Evolutionary conservation across 441 rosid species (phyloP), one percentile per base, ranked within the genome.

Genomic region (Euphorbia celastroides): DNA sequence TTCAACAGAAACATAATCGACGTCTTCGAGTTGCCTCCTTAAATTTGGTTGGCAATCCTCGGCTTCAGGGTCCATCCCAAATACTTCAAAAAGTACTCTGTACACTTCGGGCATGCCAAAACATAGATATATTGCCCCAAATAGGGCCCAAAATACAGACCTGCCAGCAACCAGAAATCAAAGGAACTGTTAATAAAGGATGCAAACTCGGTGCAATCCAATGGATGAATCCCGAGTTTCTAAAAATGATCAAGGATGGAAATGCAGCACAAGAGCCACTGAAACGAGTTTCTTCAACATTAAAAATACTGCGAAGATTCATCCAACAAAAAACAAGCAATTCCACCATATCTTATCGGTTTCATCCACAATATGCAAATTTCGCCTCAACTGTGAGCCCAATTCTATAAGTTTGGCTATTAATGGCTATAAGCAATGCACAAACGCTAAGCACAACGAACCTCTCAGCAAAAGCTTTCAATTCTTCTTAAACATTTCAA

Each of bases 101-200:
- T 89, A 93, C 52, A 93, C 99, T 81, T 93, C 97, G 17, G 97
- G 99, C 92, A 93, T 82, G 58, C 97, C 99, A 74, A 85, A 93
- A 65, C 97, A 89, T 44, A 93, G 70, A 77, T 91, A 93, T 74
- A 91, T 93, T 27, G 97, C 97, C 69, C 97, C 99, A 76, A 89
- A 89, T 77, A 91, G 67, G 51, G 99, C 99, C 93, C 92, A 91
- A 72, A 93, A 93, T 57, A 88, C 96, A 58, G 96, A 86, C 82
- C 97, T 89, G 79, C 28, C 65, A 75, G 70, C 5, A 72, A 60
- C 36, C 64, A 75, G 27, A 66, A 16, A 42, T 30, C 69, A 46
- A 68, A 61, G 19, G 54, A 30, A 5, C 16, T 14, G 2, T 26
- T 16, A 2, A 42, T 0, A 10, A 0, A 44, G 30, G 52, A 13